Evolutionary conservation across 2,329 filamentous ascomycete genomes (phyloP).

Genomic region (Cryoendolithus antarcticus): DNA sequence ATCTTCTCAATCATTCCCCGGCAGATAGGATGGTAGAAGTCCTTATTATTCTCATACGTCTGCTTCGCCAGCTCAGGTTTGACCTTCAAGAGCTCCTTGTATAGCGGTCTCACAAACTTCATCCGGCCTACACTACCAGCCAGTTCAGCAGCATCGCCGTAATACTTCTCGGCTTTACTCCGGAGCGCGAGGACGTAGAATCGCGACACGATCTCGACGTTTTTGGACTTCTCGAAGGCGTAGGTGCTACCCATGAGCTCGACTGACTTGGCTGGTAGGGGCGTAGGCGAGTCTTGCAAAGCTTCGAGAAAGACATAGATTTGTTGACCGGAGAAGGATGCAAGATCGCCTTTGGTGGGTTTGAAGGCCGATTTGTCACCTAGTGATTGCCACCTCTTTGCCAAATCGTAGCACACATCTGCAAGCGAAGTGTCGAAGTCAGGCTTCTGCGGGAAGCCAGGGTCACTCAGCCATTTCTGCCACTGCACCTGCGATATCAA

Average conservation of each 20-base stretch:
- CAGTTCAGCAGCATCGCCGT: slow-evolving; percentile 59
- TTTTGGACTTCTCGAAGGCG: slow-evolving; percentile 59
- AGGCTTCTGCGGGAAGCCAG: slow-evolving; percentile 81
- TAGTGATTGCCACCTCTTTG: slow-evolving; percentile 63
- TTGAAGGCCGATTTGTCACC: slow-evolving; percentile 34
- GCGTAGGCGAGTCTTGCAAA: slow-evolving; percentile 53
- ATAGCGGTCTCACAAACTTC: slow-evolving; percentile 92
- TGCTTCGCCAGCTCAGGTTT: slow-evolving; percentile 62
- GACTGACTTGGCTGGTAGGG: slow-evolving; percentile 53
- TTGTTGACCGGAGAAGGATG: slow-evolving; percentile 71
- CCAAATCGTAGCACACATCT: slow-evolving; percentile 71
- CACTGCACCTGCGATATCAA: slow-evolving; percentile 69
- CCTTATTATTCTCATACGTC: slow-evolving; percentile 76
- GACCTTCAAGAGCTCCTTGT: slow-evolving; percentile 59
- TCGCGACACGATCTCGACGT: slow-evolving; percentile 72
- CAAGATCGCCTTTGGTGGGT: slow-evolving; percentile 57
- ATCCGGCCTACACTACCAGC: slow-evolving; percentile 78
- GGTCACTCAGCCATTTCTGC: slow-evolving; percentile 79
- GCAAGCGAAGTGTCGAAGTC: slow-evolving; percentile 81
- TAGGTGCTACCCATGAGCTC: slow-evolving; percentile 65
- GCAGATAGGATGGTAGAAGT: slow-evolving; percentile 95
- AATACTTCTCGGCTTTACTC: slow-evolving; percentile 56
- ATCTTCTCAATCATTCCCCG: slow-evolving; percentile 69
- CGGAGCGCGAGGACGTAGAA: slow-evolving; percentile 71
- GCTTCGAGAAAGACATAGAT: slow-evolving; percentile 80